Conservation (phyloP, 192 early-diverging fungal genomes). For the Coemansia umbellata region DNA sequence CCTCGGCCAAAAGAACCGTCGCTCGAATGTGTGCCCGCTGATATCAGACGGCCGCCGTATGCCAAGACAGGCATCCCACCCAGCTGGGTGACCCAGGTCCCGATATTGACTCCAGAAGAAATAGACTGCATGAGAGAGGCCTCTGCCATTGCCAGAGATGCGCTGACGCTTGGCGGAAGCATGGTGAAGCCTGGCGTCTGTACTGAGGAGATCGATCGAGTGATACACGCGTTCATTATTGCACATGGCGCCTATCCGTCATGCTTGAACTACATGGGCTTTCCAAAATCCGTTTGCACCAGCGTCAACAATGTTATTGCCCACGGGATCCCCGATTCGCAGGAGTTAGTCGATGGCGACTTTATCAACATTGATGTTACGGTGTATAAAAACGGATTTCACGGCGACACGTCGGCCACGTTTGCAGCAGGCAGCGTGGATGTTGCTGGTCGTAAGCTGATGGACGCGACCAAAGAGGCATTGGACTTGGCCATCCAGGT, state of each 20-base stretch:
- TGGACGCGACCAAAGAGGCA: constrained; percentile 56
- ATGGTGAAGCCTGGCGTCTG: constrained; percentile 51
- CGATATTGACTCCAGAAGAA: constrained; percentile 38
- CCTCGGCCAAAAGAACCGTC: constrained; percentile 29
- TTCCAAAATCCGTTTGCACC: constrained; percentile 73
- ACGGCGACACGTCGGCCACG: constrained; percentile 69
- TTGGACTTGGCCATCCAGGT: constrained; percentile 60
- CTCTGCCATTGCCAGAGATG: constrained; percentile 55
- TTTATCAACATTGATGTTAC: constrained; percentile 80
- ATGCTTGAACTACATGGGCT: constrained; percentile 74
- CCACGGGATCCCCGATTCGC: constrained; percentile 68
- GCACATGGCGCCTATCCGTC: constrained; percentile 63
- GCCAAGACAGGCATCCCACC: constrained; percentile 54
- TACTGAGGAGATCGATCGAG: constrained; percentile 51
- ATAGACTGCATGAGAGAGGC: constrained; percentile 50
- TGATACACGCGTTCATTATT: constrained; percentile 57
- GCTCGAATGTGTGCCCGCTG: constrained; percentile 19
- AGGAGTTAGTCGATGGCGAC: constrained; percentile 63
- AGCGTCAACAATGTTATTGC: constrained; percentile 82
- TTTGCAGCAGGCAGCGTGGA: constrained; percentile 64
- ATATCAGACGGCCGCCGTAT: constrained; percentile 58
- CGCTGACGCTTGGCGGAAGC: constrained; percentile 53
- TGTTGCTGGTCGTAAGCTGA: constrained; percentile 50
- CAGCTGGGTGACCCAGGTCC: constrained; percentile 43
- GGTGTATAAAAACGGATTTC: constrained; percentile 60